Percentiles rank a stretch among this genome's conserved stretches.
Evolutionary conservation across 148 eudicot genomes (phyloP).

Genomic region (Nepenthes mirabilis): DNA sequence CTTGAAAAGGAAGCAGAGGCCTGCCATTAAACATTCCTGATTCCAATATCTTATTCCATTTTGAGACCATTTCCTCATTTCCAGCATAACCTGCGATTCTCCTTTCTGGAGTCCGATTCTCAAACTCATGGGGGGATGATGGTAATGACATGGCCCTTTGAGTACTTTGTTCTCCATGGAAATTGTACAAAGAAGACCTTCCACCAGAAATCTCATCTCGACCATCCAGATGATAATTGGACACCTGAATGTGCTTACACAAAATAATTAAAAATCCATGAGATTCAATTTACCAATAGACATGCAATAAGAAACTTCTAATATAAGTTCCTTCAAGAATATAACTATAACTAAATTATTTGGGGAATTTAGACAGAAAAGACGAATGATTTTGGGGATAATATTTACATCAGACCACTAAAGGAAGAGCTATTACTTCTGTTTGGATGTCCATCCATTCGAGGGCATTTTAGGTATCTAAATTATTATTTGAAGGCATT

Average conservation of each 20-base stretch:
- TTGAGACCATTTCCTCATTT: constrained; percentile 48
- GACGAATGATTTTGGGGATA: too few relatives aligned
- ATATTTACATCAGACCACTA: too few relatives aligned
- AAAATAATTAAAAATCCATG: neutral
- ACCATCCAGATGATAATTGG: constrained; percentile 34
- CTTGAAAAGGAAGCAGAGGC: constrained; percentile 75
- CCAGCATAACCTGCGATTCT: constrained; percentile 23
- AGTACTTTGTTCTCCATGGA: constrained; percentile 46
- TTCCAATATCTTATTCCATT: constrained; percentile 75
- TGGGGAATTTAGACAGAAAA: too few relatives aligned
- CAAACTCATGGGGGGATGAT: constrained; percentile 81
- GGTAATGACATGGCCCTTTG: constrained; percentile 91
- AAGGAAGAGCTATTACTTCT: too few relatives aligned
- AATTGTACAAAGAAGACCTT: constrained; percentile 33
- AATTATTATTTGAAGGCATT: too few relatives aligned
- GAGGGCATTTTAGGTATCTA: too few relatives aligned
- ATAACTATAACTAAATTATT: too few relatives aligned
- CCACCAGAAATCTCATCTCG: constrained; percentile 48
- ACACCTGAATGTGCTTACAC: constrained; percentile 26
- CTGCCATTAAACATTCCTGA: constrained; percentile 55
- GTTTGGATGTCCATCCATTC: too few relatives aligned
- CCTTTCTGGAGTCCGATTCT: constrained; percentile 38
- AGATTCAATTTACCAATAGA: too few relatives aligned
- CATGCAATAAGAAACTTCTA: too few relatives aligned
- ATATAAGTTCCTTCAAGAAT: too few relatives aligned